Evolutionary conservation across 2,329 filamentous ascomycete species (phyloP).

Genomic region (Trichophyton simii): DNA sequence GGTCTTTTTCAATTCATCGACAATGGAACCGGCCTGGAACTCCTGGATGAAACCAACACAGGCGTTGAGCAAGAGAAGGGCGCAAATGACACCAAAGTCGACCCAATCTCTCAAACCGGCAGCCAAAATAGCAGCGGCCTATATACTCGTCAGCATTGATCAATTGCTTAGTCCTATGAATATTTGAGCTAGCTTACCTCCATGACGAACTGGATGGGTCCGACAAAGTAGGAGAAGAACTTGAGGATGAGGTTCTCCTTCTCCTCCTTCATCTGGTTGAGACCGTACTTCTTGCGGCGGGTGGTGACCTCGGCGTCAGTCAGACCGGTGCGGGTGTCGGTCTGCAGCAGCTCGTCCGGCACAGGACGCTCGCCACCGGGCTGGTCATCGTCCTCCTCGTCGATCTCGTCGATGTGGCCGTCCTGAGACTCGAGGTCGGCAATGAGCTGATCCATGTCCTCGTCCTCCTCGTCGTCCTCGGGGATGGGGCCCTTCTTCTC

Average conservation of each 20-base stretch:
- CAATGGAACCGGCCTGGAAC: slow-evolving; percentile 78
- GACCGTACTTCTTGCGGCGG: slow-evolving; percentile 59
- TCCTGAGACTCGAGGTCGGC: slow-evolving; percentile 77
- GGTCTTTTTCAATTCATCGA: slow-evolving; percentile 83
- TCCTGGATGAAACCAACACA: slow-evolving; percentile 79
- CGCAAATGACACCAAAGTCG: slow-evolving; percentile 85
- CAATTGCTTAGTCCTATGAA: slow-evolving; percentile 4
- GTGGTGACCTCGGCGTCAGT: slow-evolving; percentile 55
- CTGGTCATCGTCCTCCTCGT: slow-evolving; percentile 46
- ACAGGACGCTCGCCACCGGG: slow-evolving; percentile 46
- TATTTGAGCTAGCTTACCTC: slow-evolving; percentile 44
- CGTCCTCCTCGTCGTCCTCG: slow-evolving; percentile 61
- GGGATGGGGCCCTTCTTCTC: slow-evolving; percentile 15
- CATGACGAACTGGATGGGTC: slow-evolving; percentile 90
- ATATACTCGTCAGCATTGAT: not conserved
- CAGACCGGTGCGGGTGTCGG: slow-evolving; percentile 59
- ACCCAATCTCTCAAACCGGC: slow-evolving; percentile 81
- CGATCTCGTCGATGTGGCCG: slow-evolving; percentile 53
- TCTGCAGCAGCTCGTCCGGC: slow-evolving; percentile 65
- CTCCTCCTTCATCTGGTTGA: slow-evolving; percentile 86
- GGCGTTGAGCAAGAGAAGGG: slow-evolving; percentile 70
- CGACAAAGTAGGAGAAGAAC: slow-evolving; percentile 70
- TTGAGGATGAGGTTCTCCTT: slow-evolving; percentile 75
- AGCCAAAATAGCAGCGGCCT: slow-evolving; percentile 66
- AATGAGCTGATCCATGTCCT: slow-evolving; percentile 76